Conservation (phyloP, 106 monocot genomes). For the Gastrodia elata region DNA sequence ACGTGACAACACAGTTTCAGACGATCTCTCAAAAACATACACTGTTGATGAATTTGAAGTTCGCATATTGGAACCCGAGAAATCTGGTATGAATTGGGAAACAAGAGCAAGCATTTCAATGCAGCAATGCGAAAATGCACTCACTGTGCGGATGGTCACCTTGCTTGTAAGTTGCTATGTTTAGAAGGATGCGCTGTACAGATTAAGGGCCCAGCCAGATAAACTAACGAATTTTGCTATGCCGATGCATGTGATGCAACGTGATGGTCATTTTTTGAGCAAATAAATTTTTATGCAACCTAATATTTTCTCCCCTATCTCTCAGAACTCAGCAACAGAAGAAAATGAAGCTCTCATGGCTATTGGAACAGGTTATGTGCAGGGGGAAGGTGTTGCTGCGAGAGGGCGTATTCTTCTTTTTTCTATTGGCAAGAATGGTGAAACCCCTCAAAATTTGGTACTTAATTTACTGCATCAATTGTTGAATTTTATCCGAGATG, state of each 20-base stretch:
- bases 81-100: conserved; percentile 71
- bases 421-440: conserved; percentile 54
- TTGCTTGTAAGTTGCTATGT: conserved; percentile 50
- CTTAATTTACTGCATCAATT: not conserved
- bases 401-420: conserved; percentile 83
- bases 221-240: not conserved
- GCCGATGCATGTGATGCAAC: not conserved
- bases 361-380: conserved; percentile 90
- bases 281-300: not conserved
- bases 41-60: conserved; percentile 91
- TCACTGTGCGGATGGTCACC: conserved; percentile 81
- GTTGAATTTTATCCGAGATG: not conserved
- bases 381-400: conserved; percentile 91
- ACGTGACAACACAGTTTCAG: conserved; percentile 35
- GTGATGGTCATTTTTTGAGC: conserved; percentile 2
- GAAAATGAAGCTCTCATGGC: conserved; percentile 88
- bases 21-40: conserved; percentile 54
- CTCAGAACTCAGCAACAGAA: conserved; percentile 70
- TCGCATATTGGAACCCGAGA: conserved; percentile 76
- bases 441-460: conserved; percentile 73
- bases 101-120: conserved; percentile 75
- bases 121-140: conserved; percentile 85
- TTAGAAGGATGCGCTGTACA: not conserved
- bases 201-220: not conserved
- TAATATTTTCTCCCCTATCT: not conserved